Evolutionary conservation across 2,329 filamentous ascomycete genomes (phyloP).

Genomic region (Exophiala lecanii-corni): DNA sequence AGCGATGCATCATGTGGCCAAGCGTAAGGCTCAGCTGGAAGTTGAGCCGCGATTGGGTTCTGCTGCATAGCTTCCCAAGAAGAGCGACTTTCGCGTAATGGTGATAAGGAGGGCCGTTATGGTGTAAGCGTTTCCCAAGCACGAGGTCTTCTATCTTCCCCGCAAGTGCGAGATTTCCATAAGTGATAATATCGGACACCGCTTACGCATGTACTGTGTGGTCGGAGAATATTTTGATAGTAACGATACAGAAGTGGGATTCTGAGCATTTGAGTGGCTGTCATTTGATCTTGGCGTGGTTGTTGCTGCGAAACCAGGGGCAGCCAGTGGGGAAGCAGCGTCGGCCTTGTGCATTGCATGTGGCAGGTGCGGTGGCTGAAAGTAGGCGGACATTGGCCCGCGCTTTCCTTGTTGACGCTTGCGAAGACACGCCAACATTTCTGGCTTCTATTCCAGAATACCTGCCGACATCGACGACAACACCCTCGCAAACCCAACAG

Average conservation of each 20-base stretch:
- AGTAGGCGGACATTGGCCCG: neutral
- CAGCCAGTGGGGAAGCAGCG: neutral
- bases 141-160: no score
- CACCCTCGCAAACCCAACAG: neutral
- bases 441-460: neutral
- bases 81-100: no score
- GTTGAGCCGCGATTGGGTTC: no score
- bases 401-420: neutral
- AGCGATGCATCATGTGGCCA: slow-evolving; percentile 44
- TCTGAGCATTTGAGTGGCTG: no score
- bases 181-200: no score
- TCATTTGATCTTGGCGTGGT: slow-evolving; percentile 2
- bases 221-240: no score
- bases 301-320: neutral
- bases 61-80: no score
- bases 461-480: neutral
- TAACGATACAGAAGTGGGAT: no score
- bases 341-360: neutral
- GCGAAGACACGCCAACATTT: neutral
- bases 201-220: no score
- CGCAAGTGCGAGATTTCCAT: no score
- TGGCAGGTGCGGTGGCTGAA: neutral
- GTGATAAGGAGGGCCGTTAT: no score
- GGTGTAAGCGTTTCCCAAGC: no score
- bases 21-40: slow-evolving; percentile 15